Evolutionary conservation across 495 filamentous ascomycete species (phyloP).

Genomic region (Sporormia fimetaria): DNA sequence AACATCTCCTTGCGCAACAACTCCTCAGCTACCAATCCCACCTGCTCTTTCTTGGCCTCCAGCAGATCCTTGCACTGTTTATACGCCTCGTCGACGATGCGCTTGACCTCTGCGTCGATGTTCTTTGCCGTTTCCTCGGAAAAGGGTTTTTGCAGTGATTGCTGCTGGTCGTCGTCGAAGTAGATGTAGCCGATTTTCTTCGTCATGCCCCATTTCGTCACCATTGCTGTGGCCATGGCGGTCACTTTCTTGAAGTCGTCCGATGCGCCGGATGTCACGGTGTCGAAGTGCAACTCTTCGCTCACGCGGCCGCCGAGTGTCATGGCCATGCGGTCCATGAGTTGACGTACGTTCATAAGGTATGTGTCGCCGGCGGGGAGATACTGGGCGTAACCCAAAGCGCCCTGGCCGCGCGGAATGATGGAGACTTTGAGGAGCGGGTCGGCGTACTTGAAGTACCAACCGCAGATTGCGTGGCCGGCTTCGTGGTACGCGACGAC

Average conservation of each 20-base stretch:
- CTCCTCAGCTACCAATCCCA: conserved; percentile 88
- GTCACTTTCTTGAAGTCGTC: conserved; percentile 99
- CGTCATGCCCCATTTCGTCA: conserved; percentile 96
- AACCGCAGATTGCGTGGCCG: conserved; percentile 95
- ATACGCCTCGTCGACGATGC: conserved; percentile 85
- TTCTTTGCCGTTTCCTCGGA: conserved; percentile 82
- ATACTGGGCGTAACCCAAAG: conserved; percentile 92
- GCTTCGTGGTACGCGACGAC: conserved; percentile 97
- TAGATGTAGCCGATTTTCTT: conserved; percentile 82
- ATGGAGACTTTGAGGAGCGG: conserved; percentile 97
- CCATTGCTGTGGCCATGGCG: conserved; percentile 87
- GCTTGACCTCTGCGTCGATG: conserved; percentile 81
- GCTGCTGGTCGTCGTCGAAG: conserved; percentile 63
- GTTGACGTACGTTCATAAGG: conserved; percentile 84
- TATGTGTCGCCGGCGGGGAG: conserved; percentile 84
- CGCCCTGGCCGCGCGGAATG: conserved; percentile 88
- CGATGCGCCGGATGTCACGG: conserved; percentile 82
- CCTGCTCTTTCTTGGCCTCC: conserved; percentile 70
- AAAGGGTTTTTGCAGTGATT: conserved; percentile 85
- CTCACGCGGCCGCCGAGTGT: conserved; percentile 88
- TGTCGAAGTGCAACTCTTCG: conserved; percentile 92
- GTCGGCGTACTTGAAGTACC: conserved; percentile 94
- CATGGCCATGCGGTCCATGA: conserved; percentile 99
- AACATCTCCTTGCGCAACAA: conserved; percentile 84
- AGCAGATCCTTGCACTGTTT: conserved; percentile 77